Evolutionary conservation across 345 rosid species (phyloP).

Genomic region (Hibiscus syriacus): DNA sequence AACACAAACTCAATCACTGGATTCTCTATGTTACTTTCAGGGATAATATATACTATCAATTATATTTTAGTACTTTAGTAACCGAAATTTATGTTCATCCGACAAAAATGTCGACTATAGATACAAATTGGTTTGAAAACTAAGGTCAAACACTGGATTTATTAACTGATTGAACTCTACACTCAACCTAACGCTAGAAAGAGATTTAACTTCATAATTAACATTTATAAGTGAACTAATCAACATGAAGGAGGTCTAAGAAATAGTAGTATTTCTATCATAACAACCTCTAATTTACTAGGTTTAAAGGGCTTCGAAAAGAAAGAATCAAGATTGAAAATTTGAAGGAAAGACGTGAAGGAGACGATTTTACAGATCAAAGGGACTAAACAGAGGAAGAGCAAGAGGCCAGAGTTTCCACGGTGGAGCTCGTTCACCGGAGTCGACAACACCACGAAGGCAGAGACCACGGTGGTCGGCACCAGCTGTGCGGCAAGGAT

Average conservation of each 20-base stretch:
- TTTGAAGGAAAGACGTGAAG: neutral
- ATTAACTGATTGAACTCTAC: neutral
- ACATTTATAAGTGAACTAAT: neutral
- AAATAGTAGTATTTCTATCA: neutral
- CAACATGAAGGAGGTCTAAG: neutral
- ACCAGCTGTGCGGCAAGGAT: slow-evolving; percentile 77
- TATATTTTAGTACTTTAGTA: too few relatives aligned
- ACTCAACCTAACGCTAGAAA: neutral
- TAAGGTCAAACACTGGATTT: neutral
- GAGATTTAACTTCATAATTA: neutral
- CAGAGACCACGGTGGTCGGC: slow-evolving; percentile 74
- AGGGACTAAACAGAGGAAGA: slow-evolving; percentile 66
- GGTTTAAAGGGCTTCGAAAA: neutral
- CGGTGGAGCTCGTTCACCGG: slow-evolving; percentile 63
- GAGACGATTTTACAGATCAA: slow-evolving; percentile 48
- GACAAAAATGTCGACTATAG: neutral
- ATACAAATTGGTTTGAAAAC: neutral
- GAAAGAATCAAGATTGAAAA: neutral
- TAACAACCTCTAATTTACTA: too few relatives aligned
- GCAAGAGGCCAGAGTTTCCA: slow-evolving; percentile 64
- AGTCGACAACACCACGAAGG: slow-evolving; percentile 54
- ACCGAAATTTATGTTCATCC: neutral
- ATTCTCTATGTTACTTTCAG: neutral
- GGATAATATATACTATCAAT: neutral
- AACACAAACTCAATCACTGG: too few relatives aligned